Base-by-base conservation (phyloP, 2,329 filamentous ascomycete genomes). In the Harringtonia lauricola region DNA sequence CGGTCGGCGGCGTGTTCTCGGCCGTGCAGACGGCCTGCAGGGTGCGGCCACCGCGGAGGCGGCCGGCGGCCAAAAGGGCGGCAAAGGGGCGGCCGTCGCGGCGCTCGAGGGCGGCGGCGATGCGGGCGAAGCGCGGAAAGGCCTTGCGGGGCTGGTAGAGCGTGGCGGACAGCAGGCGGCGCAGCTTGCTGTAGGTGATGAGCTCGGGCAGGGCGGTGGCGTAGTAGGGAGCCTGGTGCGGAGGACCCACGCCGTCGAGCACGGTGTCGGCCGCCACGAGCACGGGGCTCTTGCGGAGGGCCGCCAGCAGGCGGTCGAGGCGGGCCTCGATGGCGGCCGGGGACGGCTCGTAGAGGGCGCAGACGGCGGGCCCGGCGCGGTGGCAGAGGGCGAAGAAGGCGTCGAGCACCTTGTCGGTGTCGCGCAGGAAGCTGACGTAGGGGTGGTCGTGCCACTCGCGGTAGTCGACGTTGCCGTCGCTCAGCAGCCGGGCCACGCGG, bases 341-440 rank as follows among this genome's bases (percentile, higher is more conserved):
- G 1, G 61, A 58, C 1, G 53, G 37, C 1, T 58, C 61, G 48
- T 63, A 62, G 36, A 77, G 63, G 1, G 62, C 62, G 44, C 72
- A 78, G 8, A 56, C 62, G 1, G 59, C 47, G 0, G 71, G 71
- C 0, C 71, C 72, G 17, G 68, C 74, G 35, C 63, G 58, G 52
- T 70, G 65, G 52, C 78, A 82, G 34, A 67, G 65, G 17, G 61
- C 57, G 51, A 71, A 75, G 45, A 81, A 79, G 17, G 60, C 66
- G 2, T 64, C 57, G 51, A 77, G 65, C 7, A 72, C 66, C 41
- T 66, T 62, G 54, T 81, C 75, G 14, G 71, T 67, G 51, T 79
- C 70, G n/a, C 60, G 60, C 8, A 75, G 52, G 41, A 72, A 73
- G 47, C 68, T 68, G 48, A 63, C 58, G 44, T 68, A 63, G 1